Conservation (phyloP, 495 filamentous ascomycete genomes). For the Aspergillus campestris region DNA sequence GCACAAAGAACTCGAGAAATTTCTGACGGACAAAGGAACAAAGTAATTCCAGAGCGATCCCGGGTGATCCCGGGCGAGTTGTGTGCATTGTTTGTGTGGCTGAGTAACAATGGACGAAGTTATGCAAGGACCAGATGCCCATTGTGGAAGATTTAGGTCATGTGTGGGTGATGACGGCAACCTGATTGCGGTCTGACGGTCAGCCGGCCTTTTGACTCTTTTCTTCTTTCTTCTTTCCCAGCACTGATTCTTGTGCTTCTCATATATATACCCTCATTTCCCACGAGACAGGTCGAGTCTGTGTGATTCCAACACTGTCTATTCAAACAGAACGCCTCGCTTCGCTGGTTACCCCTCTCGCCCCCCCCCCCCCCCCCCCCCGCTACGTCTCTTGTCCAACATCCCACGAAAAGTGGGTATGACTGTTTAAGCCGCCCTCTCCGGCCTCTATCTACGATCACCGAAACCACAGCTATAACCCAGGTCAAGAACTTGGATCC, state of each 20-base stretch:
- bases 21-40: no score
- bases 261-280: not conserved
- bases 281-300: not conserved
- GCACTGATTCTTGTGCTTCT: slow-evolving; percentile 11
- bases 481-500: not conserved
- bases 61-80: no score
- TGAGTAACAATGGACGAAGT: no score
- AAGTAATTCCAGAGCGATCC: no score
- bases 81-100: no score
- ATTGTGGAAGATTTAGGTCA: no score
- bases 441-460: slow-evolving; percentile 2
- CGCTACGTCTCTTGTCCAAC: slow-evolving; percentile 5
- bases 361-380: slow-evolving; percentile 6
- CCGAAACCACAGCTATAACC: not conserved
- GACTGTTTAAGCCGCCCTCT: slow-evolving; percentile 4
- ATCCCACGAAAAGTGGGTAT: slow-evolving; percentile 15
- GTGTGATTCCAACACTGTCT: not conserved
- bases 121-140: no score
- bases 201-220: slow-evolving; percentile 3
- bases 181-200: slow-evolving; percentile 7
- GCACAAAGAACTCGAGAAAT: no score
- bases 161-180: slow-evolving; percentile 14
- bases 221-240: slow-evolving; percentile 4
- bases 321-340: not conserved
- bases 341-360: slow-evolving; percentile 9